These are phyloP conservation scores for Eutrema heterophyllum DNA, from an alignment of 345 rosid species.

Conservation along the genomic window DNA sequence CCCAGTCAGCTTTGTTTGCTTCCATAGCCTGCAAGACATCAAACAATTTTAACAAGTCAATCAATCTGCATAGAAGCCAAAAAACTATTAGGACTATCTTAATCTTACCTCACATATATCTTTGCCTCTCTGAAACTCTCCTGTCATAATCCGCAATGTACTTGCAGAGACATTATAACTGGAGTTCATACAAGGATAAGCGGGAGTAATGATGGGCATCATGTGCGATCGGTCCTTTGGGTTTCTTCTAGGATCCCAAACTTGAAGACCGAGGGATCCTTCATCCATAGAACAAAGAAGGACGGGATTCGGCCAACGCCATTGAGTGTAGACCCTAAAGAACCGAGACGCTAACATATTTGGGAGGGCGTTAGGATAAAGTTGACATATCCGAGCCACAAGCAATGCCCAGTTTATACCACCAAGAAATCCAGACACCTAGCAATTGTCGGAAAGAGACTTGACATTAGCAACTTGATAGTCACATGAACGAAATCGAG, in stretches of 20 bases:
- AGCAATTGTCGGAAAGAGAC: conserved; percentile 9
- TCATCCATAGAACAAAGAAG: conserved; percentile 88
- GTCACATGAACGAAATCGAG: neutral
- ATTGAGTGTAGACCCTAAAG: conserved; percentile 87
- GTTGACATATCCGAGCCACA: conserved; percentile 98
- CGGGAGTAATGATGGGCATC: conserved; percentile 99
- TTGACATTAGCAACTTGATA: conserved; percentile 2
- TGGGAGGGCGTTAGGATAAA: conserved; percentile 94
- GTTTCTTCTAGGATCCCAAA: conserved; percentile 97
- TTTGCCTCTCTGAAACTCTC: conserved; percentile 89
- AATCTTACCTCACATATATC: conserved; percentile 87
- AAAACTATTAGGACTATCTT: neutral
- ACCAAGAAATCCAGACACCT: conserved; percentile 99
- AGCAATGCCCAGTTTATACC: conserved; percentile 99
- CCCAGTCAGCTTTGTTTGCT: conserved; percentile 72
- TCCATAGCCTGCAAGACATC: conserved; percentile 81
- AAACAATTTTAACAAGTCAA: neutral
- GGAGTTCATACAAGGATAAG: conserved; percentile 96
- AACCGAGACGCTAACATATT: conserved; percentile 89
- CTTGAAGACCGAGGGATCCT: conserved; percentile 83
- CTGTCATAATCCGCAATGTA: conserved; percentile 84
- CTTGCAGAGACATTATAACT: conserved; percentile 93
- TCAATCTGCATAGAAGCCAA: conserved; percentile 10
- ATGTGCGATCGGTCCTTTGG: conserved; percentile 76
- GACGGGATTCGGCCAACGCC: conserved; percentile 99